A percentile compares a stretch with the other conserved stretches of the same genome.
Conservation (phyloP, 2,329 filamentous ascomycete genomes). For the Paraphaeosphaeria sporulosa region DNA sequence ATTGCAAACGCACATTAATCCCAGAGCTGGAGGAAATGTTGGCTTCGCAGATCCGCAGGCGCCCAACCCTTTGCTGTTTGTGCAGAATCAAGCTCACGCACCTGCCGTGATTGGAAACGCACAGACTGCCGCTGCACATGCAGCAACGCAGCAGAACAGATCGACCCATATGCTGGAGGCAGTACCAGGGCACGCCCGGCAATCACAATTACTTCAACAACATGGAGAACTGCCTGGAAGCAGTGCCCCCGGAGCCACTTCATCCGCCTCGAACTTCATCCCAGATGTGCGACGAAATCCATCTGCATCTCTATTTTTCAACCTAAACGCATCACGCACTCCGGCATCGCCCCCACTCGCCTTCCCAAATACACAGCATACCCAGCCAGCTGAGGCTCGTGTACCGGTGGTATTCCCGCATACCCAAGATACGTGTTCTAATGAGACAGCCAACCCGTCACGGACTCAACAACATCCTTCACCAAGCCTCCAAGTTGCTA, state of each 20-base stretch:
- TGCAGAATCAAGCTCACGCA: neutral
- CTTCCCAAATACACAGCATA: neutral
- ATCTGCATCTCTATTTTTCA: neutral
- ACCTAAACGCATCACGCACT: neutral
- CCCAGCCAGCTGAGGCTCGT: neutral
- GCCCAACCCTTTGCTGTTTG: neutral
- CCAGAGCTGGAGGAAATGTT: neutral
- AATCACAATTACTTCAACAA: neutral
- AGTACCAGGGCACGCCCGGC: neutral
- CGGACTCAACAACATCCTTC: neutral
- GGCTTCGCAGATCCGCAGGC: neutral
- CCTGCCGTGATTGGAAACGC: neutral
- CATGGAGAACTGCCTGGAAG: neutral
- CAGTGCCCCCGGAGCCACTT: neutral
- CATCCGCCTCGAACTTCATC: neutral
- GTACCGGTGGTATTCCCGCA: too few relatives aligned
- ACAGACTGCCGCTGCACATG: neutral
- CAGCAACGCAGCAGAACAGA: neutral
- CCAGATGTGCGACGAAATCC: neutral
- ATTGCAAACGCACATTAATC: neutral
- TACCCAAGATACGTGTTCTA: neutral
- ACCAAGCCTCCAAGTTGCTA: neutral
- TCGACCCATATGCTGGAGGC: neutral
- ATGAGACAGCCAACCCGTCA: neutral
- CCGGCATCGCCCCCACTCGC: neutral